Evolutionary conservation across 2,329 filamentous ascomycete species (phyloP).

Genomic region (Colletotrichum paranaense): DNA sequence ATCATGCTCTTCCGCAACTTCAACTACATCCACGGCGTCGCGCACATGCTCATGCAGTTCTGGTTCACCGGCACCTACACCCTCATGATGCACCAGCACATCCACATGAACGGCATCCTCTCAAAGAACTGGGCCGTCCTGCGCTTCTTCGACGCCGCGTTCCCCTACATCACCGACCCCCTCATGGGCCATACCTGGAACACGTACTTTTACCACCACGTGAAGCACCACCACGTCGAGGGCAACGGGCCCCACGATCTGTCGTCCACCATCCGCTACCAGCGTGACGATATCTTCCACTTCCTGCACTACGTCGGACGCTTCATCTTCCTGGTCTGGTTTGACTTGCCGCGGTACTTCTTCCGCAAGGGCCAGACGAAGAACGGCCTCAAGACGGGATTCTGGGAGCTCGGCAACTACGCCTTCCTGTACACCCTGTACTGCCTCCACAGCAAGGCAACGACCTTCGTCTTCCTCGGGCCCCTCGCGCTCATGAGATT

Average conservation of each 20-base stretch:
- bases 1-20: slow-evolving; percentile 74
- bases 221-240: slow-evolving; percentile 88
- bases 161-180: slow-evolving; percentile 80
- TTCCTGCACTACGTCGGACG: slow-evolving; percentile 80
- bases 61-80: slow-evolving; percentile 81
- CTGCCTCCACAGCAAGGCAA: slow-evolving; percentile 63
- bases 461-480: slow-evolving; percentile 73
- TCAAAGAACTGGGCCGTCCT: slow-evolving; percentile 55
- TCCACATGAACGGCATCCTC: slow-evolving; percentile 79
- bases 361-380: slow-evolving; percentile 67
- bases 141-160: slow-evolving; percentile 68
- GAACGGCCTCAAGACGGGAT: slow-evolving; percentile 65
- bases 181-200: slow-evolving; percentile 89
- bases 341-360: slow-evolving; percentile 82
- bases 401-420: slow-evolving; percentile 72
- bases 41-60: slow-evolving; percentile 73
- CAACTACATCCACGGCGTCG: slow-evolving; percentile 72
- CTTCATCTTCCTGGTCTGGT: slow-evolving; percentile 80
- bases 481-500: slow-evolving; percentile 75
- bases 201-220: slow-evolving; percentile 86
- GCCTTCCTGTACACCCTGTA: slow-evolving; percentile 62
- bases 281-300: slow-evolving; percentile 74
- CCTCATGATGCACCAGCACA: slow-evolving; percentile 86
- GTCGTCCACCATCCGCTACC: slow-evolving; percentile 80
- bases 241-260: slow-evolving; percentile 82